These are phyloP conservation scores for Pseudocercospora crystallina DNA, from an alignment of 2,329 filamentous ascomycete genomes.

Conservation along the genomic window DNA sequence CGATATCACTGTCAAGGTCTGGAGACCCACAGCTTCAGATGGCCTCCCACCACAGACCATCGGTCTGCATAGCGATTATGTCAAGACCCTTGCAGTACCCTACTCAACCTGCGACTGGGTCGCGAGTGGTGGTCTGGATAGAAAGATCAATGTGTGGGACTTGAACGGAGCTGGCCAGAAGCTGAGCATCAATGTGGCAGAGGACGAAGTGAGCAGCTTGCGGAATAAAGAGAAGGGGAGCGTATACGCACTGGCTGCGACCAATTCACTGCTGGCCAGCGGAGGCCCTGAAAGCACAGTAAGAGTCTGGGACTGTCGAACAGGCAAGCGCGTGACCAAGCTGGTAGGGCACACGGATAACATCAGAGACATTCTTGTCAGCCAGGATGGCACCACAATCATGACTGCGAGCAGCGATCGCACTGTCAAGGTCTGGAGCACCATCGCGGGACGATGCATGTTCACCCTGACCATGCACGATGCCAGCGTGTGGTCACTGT, in stretches of 20 bases:
- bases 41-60: slow-evolving; percentile 72
- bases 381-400: slow-evolving; percentile 83
- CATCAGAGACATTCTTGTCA: slow-evolving; percentile 85
- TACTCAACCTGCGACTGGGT: slow-evolving; percentile 75
- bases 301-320: slow-evolving; percentile 84
- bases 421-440: slow-evolving; percentile 97
- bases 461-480: slow-evolving; percentile 99
- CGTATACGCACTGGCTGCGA: slow-evolving; percentile 84
- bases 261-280: slow-evolving; percentile 78
- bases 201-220: slow-evolving; percentile 72
- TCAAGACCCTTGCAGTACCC: slow-evolving; percentile 87
- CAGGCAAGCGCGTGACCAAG: slow-evolving; percentile 88
- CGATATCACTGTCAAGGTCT: slow-evolving; percentile 90
- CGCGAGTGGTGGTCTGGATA: slow-evolving; percentile 88
- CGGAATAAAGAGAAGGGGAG: slow-evolving; percentile 81
- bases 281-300: slow-evolving; percentile 94
- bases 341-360: slow-evolving; percentile 97
- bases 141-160: slow-evolving; percentile 92
- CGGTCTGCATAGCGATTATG: slow-evolving; percentile 92
- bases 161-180: slow-evolving; percentile 82
- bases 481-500: slow-evolving; percentile 94
- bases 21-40: slow-evolving; percentile 71
- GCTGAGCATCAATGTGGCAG: slow-evolving; percentile 79
- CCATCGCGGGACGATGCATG: slow-evolving; percentile 93
- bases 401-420: slow-evolving; percentile 94